Percentiles rank a stretch among this genome's conserved stretches.
phyloP scores from a whole-genome alignment of 164 flowering plant genomes.

The Magnolia officinalis region DNA sequence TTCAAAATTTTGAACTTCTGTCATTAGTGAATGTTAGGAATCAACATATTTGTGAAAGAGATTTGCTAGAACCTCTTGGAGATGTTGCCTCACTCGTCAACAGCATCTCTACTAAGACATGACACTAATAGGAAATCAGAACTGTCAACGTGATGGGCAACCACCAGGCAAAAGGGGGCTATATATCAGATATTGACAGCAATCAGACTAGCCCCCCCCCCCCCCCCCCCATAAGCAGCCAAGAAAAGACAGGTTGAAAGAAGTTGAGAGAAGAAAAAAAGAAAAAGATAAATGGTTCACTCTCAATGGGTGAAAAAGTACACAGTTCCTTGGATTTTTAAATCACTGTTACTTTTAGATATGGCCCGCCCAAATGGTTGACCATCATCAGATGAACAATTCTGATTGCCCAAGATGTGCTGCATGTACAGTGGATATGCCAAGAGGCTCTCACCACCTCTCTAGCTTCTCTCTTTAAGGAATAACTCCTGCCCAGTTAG shows the following conservation, averaged over 20 bases:
- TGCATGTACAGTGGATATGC: background rate
- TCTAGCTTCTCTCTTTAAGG: background rate
- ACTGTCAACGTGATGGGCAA: background rate
- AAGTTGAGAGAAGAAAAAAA: too few species aligned
- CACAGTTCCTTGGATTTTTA: background rate
- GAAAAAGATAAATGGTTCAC: background rate
- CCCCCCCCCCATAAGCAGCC: background rate
- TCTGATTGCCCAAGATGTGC: background rate
- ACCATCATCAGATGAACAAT: background rate
- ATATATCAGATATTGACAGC: background rate
- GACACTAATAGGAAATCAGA: background rate
- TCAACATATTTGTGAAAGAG: background rate
- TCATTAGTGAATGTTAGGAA: slow-evolving; percentile 3
- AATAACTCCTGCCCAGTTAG: background rate
- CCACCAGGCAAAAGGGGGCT: background rate
- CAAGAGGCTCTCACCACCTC: background rate
- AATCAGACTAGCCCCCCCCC: background rate
- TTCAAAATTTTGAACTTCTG: background rate
- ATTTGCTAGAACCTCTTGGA: background rate
- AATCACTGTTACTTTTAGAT: background rate
- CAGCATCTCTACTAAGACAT: background rate
- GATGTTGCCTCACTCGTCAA: background rate
- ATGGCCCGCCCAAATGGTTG: background rate
- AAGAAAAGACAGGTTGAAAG: background rate
- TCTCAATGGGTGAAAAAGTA: background rate